phyloP scores from a whole-genome alignment of 2,329 filamentous ascomycete species.

The Beauveria bassiana region DNA sequence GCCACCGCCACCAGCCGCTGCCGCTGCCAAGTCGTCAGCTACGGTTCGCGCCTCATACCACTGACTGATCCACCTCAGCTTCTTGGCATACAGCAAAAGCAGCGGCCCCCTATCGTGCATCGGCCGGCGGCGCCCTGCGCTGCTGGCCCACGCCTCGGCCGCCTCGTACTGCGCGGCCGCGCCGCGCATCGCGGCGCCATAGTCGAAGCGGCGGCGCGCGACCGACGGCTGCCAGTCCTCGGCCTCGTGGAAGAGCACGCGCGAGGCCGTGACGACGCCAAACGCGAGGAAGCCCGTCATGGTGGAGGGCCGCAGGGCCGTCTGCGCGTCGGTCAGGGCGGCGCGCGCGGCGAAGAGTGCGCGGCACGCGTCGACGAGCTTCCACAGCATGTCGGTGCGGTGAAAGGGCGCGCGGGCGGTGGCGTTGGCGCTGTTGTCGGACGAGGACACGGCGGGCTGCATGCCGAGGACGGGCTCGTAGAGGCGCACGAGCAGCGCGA shows the following conservation, averaged over 20 bases:
- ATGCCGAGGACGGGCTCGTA: conserved; percentile 24
- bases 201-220: conserved; percentile 4
- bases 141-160: neutral
- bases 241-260: conserved; percentile 6
- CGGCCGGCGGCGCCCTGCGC: neutral
- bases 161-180: neutral
- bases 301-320: neutral
- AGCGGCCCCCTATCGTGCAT: neutral
- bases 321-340: neutral
- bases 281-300: conserved; percentile 6
- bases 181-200: neutral
- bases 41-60: neutral
- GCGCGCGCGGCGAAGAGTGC: neutral
- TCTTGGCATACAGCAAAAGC: neutral
- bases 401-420: neutral
- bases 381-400: conserved; percentile 8
- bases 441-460: conserved; percentile 7
- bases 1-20: neutral
- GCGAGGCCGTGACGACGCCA: conserved; percentile 1
- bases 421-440: conserved; percentile 1
- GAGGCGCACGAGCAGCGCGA: conserved; percentile 19
- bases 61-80: conserved; percentile 1
- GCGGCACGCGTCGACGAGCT: conserved; percentile 2
- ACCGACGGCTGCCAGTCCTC: conserved; percentile 4
- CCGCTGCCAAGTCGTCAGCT: neutral